These are phyloP conservation scores for Gossypium thurberi DNA, from an alignment of 345 rosid genomes.

Conservation along the genomic window DNA sequence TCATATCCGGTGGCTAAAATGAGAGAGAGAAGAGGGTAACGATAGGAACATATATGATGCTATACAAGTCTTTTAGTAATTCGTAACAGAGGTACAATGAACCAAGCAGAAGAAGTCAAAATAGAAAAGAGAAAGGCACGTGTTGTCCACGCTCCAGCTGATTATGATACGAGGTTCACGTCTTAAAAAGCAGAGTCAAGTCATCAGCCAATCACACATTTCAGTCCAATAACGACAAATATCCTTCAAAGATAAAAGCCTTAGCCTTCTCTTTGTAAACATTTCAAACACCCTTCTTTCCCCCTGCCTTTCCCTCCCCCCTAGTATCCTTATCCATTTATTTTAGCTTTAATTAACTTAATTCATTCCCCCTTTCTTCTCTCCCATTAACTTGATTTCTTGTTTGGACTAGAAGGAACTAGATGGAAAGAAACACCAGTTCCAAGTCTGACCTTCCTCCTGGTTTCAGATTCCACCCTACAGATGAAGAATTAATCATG, in stretches of 20 bases:
- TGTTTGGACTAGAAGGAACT: not conserved
- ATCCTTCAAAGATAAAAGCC: slow-evolving; percentile 42
- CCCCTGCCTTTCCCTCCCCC: not conserved
- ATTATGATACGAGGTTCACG: slow-evolving; percentile 14
- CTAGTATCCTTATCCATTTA: not conserved
- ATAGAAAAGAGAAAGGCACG: not conserved
- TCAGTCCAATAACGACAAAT: slow-evolving; percentile 30
- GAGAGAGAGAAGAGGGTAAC: too few species aligned
- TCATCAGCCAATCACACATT: slow-evolving; percentile 45
- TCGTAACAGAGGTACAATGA: not conserved
- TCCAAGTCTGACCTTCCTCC: slow-evolving; percentile 53
- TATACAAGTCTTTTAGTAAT: not conserved
- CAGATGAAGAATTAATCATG: slow-evolving; percentile 79
- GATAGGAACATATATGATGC: too few species aligned
- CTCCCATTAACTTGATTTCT: not conserved
- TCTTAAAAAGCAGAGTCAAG: slow-evolving; percentile 13
- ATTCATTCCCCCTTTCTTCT: not conserved
- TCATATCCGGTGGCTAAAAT: too few species aligned
- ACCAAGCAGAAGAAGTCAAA: not conserved
- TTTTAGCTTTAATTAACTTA: not conserved
- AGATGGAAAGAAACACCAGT: slow-evolving; percentile 12
- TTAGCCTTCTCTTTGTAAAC: slow-evolving; percentile 44
- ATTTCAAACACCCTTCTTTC: slow-evolving; percentile 50
- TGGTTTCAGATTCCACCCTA: slow-evolving; percentile 88
- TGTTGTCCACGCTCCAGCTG: not conserved